Percentiles rank a stretch among this genome's conserved stretches.
phyloP scores from a whole-genome alignment of 2,329 filamentous ascomycete species.

The Exophiala mesophila region DNA sequence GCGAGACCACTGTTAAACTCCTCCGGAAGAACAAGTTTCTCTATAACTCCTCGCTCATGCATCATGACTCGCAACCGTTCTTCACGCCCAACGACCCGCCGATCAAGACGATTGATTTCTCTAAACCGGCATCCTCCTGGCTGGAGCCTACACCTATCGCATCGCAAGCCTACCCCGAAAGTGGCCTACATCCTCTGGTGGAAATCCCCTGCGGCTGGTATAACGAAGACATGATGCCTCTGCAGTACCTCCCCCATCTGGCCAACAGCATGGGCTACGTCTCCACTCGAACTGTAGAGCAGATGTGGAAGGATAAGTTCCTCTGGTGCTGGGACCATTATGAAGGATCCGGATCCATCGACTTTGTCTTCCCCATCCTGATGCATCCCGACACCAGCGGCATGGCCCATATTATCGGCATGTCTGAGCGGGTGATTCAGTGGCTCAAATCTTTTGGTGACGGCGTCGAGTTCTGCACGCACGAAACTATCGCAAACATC shows the following conservation, averaged over 20 bases:
- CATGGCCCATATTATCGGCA: conserved; percentile 57
- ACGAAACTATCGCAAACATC: conserved; percentile 39
- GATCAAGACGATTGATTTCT: conserved; percentile 37
- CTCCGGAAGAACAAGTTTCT: conserved; percentile 40
- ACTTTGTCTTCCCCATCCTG: conserved; percentile 48
- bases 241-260: too few species aligned
- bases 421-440: conserved; percentile 49
- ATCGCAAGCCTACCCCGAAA: conserved; percentile 23
- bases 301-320: too few species aligned
- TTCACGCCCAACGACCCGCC: conserved; percentile 36
- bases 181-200: conserved; percentile 33
- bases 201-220: too few species aligned
- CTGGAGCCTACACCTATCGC: conserved; percentile 37
- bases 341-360: conserved; percentile 16
- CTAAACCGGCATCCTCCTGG: conserved; percentile 37
- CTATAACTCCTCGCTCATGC: conserved; percentile 41
- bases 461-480: conserved; percentile 44
- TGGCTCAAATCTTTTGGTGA: conserved; percentile 47
- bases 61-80: conserved; percentile 40
- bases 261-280: too few species aligned
- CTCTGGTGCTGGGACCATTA: too few species aligned
- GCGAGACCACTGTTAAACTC: conserved; percentile 38
- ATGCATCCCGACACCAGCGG: conserved; percentile 57
- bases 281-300: too few species aligned
- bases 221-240: too few species aligned